phyloP scores from a whole-genome alignment of 1,284 basidiomycete genomes.

The Rhizoctonia solani region DNA sequence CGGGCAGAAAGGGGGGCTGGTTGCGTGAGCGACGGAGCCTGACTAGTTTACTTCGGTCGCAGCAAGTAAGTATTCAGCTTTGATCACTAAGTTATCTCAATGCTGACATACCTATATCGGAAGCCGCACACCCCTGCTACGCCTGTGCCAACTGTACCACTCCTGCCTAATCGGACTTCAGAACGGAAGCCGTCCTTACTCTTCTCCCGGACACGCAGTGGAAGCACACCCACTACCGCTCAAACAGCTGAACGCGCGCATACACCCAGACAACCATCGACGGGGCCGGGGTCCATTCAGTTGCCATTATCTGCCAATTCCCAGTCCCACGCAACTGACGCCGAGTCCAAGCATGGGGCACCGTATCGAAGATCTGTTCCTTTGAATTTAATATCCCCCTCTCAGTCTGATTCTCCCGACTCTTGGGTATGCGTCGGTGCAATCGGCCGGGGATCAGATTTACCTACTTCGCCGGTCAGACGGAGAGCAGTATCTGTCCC shows the following conservation, averaged over 20 bases:
- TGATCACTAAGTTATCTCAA: background rate
- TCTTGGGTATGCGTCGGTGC: conserved; percentile 12
- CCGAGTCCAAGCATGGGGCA: background rate
- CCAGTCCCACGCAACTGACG: background rate
- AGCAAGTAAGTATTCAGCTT: background rate
- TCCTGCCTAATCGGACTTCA: background rate
- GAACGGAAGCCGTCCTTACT: conserved; percentile 27
- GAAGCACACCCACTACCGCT: conserved; percentile 2
- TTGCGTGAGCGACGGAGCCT: conserved; percentile 28
- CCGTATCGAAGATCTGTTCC: background rate
- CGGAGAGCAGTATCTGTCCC: conserved; percentile 19
- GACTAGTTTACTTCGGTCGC: conserved; percentile 9
- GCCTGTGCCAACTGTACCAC: background rate
- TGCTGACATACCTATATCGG: background rate
- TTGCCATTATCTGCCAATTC: background rate
- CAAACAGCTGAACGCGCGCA: conserved; percentile 7
- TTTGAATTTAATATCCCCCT: background rate
- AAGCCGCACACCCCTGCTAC: background rate
- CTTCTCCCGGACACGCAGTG: conserved; percentile 9
- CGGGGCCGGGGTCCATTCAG: background rate
- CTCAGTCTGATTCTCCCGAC: background rate
- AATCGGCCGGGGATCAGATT: background rate
- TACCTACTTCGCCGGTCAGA: background rate
- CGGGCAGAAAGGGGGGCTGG: conserved; percentile 13
- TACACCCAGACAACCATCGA: background rate